Conservation (phyloP, 306 rosid genomes). For the Fragaria nilgerrensis region DNA sequence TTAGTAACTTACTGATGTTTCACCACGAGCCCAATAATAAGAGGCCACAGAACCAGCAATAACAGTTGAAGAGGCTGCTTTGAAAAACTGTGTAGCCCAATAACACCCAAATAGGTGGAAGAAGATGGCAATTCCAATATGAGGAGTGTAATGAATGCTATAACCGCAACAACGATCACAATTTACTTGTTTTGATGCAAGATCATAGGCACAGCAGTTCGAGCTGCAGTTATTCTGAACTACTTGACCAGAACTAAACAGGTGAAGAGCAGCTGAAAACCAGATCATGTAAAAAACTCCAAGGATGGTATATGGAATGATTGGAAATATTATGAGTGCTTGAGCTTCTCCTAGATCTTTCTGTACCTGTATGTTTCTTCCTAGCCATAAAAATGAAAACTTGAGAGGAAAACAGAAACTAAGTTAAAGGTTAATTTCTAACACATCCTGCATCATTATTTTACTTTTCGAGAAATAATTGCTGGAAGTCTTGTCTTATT, state of each 20-base stretch:
- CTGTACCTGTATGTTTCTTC: neutral
- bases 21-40: conserved; percentile 89
- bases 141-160: conserved; percentile 75
- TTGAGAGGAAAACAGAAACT: neutral
- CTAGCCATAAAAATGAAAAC: neutral
- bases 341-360: conserved; percentile 66
- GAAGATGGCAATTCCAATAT: conserved; percentile 77
- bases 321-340: conserved; percentile 76
- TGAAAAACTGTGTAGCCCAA: conserved; percentile 91
- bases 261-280: conserved; percentile 79
- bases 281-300: conserved; percentile 88
- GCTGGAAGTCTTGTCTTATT: neutral
- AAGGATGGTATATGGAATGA: conserved; percentile 78
- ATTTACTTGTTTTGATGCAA: conserved; percentile 54
- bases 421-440: conserved; percentile 2
- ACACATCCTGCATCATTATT: neutral
- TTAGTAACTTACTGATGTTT: conserved; percentile 71
- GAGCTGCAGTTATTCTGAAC: conserved; percentile 76
- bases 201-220: conserved; percentile 80
- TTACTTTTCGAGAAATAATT: neutral
- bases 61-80: conserved; percentile 83
- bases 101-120: conserved; percentile 94
- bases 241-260: conserved; percentile 87
- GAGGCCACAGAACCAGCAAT: conserved; percentile 96
- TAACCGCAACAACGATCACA: conserved; percentile 86